Percentiles rank a stretch among this genome's conserved stretches.
Conservation (phyloP, 768 basidiomycete species). For the Tricholoma matsutake region DNA sequence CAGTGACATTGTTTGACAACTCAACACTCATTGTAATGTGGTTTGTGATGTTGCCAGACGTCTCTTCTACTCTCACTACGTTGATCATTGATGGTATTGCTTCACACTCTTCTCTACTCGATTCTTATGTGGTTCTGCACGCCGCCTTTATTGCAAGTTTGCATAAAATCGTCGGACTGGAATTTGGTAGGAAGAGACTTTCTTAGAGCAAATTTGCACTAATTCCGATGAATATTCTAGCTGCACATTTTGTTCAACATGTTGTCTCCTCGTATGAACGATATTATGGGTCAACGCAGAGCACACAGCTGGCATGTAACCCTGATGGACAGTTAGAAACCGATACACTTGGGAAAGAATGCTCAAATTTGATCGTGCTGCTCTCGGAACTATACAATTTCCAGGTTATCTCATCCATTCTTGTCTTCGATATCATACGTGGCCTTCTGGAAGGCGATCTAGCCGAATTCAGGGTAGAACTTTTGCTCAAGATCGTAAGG, state of each 20-base stretch:
- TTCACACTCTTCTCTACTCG: conserved; percentile 74
- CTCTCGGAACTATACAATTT: conserved; percentile 95
- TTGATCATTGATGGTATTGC: conserved; percentile 80
- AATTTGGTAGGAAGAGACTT: conserved; percentile 66
- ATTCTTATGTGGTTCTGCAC: conserved; percentile 87
- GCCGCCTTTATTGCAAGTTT: conserved; percentile 82
- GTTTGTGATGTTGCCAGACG: conserved; percentile 46
- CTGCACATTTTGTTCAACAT: conserved; percentile 79
- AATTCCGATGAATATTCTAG: conserved; percentile 33
- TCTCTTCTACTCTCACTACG: conserved; percentile 72
- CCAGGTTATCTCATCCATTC: conserved; percentile 82
- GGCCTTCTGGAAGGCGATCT: conserved; percentile 62
- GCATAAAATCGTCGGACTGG: conserved; percentile 78
- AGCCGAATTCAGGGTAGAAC: conserved; percentile 79
- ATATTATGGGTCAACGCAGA: conserved; percentile 39
- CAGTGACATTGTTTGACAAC: background rate
- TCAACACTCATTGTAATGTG: background rate
- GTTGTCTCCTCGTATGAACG: conserved; percentile 65
- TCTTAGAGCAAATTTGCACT: background rate
- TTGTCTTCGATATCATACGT: conserved; percentile 91
- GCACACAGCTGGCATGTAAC: conserved; percentile 7
- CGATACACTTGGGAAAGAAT: conserved; percentile 72
- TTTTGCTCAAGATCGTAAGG: conserved; percentile 79
- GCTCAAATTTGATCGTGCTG: conserved; percentile 82
- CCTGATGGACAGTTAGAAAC: conserved; percentile 15